Conservation (phyloP, 2,329 filamentous ascomycete genomes). For the Fusarium veterinarium region DNA sequence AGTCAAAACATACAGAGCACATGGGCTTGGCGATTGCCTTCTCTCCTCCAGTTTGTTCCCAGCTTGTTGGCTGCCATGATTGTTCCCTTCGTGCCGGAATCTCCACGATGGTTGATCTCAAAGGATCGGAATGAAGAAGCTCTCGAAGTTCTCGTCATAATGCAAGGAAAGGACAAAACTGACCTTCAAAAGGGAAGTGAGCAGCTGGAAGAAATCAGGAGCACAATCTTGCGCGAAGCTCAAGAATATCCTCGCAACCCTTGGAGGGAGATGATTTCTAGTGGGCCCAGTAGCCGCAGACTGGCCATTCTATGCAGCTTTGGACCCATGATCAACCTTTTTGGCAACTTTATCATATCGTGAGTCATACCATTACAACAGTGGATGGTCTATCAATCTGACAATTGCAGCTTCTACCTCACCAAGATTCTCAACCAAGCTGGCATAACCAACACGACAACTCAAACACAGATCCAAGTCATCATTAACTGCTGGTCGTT, state of each 20-base stretch:
- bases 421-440: not conserved
- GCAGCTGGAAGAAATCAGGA: not conserved
- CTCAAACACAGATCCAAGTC: not conserved
- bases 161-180: not conserved
- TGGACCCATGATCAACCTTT: constrained; percentile 1
- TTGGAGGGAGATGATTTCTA: not conserved
- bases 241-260: constrained; percentile 1
- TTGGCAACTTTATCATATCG: constrained; percentile 3
- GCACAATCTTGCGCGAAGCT: not conserved
- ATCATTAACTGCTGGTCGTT: constrained; percentile 2
- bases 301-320: not conserved
- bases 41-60: not conserved
- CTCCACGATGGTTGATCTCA: not conserved
- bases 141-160: not conserved
- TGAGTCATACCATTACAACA: fast-evolving
- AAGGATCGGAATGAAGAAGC: not conserved
- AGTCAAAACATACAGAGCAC: not conserved
- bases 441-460: not conserved
- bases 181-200: not conserved
- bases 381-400: fast-evolving
- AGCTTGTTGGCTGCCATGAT: not conserved
- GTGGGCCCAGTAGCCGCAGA: not conserved
- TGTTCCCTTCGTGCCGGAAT: not conserved
- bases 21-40: not conserved
- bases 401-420: not conserved